These are phyloP conservation scores for Danielia reshetovae DNA, from an alignment of 805 yeast species.

Conservation along the genomic window DNA sequence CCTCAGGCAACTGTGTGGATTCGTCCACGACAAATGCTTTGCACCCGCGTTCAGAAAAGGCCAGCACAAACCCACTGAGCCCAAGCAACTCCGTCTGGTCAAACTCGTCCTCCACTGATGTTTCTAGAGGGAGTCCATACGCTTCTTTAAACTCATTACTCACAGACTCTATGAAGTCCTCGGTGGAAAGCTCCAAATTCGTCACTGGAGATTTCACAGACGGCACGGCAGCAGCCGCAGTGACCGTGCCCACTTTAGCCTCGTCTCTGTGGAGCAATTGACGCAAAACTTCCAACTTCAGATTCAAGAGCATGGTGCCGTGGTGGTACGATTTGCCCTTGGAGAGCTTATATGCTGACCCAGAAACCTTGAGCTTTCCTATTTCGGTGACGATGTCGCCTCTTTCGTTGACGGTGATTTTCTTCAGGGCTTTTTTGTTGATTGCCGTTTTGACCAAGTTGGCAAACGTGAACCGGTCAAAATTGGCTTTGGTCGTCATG, in stretches of 20 bases:
- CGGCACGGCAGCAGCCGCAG: constrained; percentile 52
- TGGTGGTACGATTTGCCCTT: constrained; percentile 85
- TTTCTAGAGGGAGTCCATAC: constrained; percentile 23
- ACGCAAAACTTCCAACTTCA: constrained; percentile 57
- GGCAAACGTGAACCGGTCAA: constrained; percentile 57
- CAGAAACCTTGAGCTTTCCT: constrained; percentile 63
- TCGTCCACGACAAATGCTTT: constrained; percentile 20
- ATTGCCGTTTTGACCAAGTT: constrained; percentile 36
- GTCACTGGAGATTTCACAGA: constrained; percentile 80
- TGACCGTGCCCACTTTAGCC: constrained; percentile 36
- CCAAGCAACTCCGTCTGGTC: constrained; percentile 34
- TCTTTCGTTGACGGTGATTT: constrained; percentile 57
- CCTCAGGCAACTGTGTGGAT: constrained; percentile 29
- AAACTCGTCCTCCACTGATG: constrained; percentile 12
- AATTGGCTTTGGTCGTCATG: constrained; percentile 63
- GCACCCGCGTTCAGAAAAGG: constrained; percentile 7
- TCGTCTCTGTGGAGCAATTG: constrained; percentile 52
- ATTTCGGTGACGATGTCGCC: constrained; percentile 69
- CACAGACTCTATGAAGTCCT: constrained; percentile 46
- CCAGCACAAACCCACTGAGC: constrained; percentile 26
- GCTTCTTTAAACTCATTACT: constrained; percentile 33
- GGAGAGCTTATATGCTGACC: constrained; percentile 87
- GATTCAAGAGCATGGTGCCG: constrained; percentile 85
- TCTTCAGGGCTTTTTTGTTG: constrained; percentile 16
- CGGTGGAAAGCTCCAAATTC: constrained; percentile 49